A percentile compares a stretch with the other conserved stretches of the same genome.
Conservation (phyloP, 371 early-diverging fungal genomes). For the Mortierella sp. region DNA sequence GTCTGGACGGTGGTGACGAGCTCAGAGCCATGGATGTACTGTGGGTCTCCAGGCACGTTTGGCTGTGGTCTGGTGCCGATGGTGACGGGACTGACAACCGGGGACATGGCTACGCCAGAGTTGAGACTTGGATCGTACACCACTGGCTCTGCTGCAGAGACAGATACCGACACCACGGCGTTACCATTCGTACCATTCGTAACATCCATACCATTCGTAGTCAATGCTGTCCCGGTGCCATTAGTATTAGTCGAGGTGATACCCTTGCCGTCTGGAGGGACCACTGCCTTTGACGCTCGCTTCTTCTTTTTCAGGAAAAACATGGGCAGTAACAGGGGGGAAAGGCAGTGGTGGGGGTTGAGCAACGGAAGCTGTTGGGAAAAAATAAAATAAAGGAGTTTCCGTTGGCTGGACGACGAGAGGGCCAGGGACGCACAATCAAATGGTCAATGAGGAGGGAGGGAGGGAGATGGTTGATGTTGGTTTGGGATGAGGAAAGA, state of each 20-base stretch:
- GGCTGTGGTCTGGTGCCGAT: slow-evolving; percentile 4
- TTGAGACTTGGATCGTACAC: not conserved
- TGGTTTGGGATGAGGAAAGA: not conserved
- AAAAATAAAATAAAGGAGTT: not conserved
- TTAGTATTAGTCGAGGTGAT: not conserved
- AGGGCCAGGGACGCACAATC: not conserved
- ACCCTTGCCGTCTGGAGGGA: not conserved
- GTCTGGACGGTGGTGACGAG: not conserved
- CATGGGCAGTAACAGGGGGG: not conserved
- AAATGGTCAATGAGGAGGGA: not conserved
- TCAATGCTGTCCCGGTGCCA: not conserved
- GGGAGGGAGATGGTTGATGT: not conserved
- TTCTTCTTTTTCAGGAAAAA: not conserved
- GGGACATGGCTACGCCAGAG: not conserved
- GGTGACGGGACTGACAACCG: not conserved
- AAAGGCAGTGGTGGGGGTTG: not conserved
- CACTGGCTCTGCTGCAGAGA: not conserved
- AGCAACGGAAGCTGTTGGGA: not conserved
- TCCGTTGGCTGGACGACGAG: not conserved
- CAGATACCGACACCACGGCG: not conserved
- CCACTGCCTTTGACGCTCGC: not conserved
- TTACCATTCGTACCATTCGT: not conserved
- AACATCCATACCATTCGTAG: too few species aligned
- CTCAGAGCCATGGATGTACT: not conserved
- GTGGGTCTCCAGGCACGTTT: slow-evolving; percentile 3